Conservation (phyloP, 306 rosid species). For the Astragalus glycyphyllos region DNA sequence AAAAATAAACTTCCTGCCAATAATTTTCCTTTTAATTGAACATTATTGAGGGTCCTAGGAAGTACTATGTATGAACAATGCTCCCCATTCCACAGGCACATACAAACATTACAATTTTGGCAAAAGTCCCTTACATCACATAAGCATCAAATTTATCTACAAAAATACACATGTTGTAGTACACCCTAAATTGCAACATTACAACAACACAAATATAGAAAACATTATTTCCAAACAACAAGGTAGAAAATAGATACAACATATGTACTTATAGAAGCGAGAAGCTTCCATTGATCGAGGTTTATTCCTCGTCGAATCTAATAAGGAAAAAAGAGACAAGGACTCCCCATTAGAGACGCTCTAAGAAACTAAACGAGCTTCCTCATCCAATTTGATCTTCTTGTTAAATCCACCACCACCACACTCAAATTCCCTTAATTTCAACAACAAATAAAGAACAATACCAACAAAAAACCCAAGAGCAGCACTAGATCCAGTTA, state of each 20-base stretch:
- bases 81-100: conserved; percentile 8
- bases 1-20: too few species aligned
- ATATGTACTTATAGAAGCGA: not conserved
- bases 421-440: conserved; percentile 64
- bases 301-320: too few species aligned
- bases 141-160: conserved; percentile 12
- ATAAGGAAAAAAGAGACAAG: too few species aligned
- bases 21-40: too few species aligned
- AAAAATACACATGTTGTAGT: conserved; percentile 4
- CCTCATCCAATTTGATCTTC: conserved; percentile 47
- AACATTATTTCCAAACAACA: not conserved
- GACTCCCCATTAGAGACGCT: too few species aligned
- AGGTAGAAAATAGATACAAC: not conserved
- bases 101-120: not conserved
- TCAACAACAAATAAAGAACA: conserved; percentile 58
- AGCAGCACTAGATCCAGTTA: conserved; percentile 80
- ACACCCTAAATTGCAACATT: conserved; percentile 8
- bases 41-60: too few species aligned
- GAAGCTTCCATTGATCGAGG: not conserved
- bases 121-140: not conserved
- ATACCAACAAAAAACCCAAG: conserved; percentile 78
- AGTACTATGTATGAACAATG: not conserved
- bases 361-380: conserved; percentile 42
- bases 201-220: conserved; percentile 8
- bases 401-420: conserved; percentile 33